Conservation (phyloP, 108 stramenopile genomes). For the Pseudonitzschia multiseries region DNA sequence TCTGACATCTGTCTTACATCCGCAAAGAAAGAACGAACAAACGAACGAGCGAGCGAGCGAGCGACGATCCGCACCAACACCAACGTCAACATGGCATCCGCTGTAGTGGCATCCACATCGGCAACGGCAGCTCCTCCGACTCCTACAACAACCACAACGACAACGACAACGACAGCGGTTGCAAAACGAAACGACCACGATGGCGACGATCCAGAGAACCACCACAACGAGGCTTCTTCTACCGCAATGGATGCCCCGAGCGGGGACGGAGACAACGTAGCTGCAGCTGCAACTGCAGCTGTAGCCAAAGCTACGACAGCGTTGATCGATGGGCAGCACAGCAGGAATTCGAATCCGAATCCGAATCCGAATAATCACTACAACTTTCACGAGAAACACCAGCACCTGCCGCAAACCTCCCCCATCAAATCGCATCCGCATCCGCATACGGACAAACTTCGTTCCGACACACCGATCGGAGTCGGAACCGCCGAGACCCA, state of each 20-base stretch:
- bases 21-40: too few species aligned
- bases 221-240: too few species aligned
- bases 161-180: background rate
- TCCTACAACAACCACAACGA: background rate
- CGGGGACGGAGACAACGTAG: too few species aligned
- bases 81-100: constrained; percentile 16
- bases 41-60: too few species aligned
- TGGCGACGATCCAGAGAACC: background rate
- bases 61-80: background rate
- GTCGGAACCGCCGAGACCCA: background rate
- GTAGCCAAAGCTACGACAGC: too few species aligned
- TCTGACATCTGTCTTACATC: too few species aligned
- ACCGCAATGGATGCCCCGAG: background rate
- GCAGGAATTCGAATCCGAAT: too few species aligned
- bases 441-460: background rate
- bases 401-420: background rate
- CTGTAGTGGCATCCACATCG: constrained; percentile 4
- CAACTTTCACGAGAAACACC: background rate
- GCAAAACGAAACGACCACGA: background rate
- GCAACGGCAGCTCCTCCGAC: background rate
- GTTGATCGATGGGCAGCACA: background rate
- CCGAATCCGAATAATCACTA: too few species aligned
- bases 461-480: background rate
- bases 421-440: background rate
- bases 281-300: too few species aligned